A percentile compares a stretch with the other conserved stretches of the same genome.
These are phyloP conservation scores for Leccinum insolens DNA, from an alignment of 1,284 basidiomycete species.

Conservation along the genomic window DNA sequence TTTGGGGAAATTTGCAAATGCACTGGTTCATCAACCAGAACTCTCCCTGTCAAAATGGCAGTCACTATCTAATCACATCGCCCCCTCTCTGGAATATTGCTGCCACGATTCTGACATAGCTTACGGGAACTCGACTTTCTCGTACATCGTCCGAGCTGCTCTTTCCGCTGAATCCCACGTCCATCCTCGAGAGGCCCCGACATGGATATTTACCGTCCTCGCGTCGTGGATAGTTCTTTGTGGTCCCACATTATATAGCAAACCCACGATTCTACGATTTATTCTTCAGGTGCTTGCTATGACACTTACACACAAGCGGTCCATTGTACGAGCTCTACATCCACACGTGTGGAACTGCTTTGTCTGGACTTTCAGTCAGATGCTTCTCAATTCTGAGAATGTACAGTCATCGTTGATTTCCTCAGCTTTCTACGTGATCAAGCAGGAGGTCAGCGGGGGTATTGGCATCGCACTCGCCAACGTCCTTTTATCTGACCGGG, in stretches of 20 bases:
- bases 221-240: conserved; percentile 53
- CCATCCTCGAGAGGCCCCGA: conserved; percentile 35
- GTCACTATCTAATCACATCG: conserved; percentile 23
- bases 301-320: conserved; percentile 36
- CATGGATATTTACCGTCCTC: conserved; percentile 40
- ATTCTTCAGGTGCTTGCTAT: conserved; percentile 39
- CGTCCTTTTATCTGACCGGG: conserved; percentile 37
- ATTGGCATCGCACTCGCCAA: conserved; percentile 42
- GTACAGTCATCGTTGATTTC: conserved; percentile 24
- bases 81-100: conserved; percentile 33
- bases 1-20: conserved; percentile 45
- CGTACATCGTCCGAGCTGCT: conserved; percentile 28
- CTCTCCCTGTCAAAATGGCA: conserved; percentile 16
- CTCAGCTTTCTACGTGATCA: conserved; percentile 43
- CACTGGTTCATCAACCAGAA: conserved; percentile 21
- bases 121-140: conserved; percentile 8
- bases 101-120: conserved; percentile 16
- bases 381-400: conserved; percentile 19
- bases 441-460: conserved; percentile 46
- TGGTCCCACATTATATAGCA: conserved; percentile 46
- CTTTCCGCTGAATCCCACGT: conserved; percentile 25
- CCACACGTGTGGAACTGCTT: conserved; percentile 54
- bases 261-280: conserved; percentile 42
- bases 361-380: conserved; percentile 51
- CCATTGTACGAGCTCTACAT: conserved; percentile 40